Evolutionary conservation across 768 basidiomycete genomes (phyloP), one percentile per base, ranked within the genome.

Genomic region (Xerocomus spinulosus): DNA sequence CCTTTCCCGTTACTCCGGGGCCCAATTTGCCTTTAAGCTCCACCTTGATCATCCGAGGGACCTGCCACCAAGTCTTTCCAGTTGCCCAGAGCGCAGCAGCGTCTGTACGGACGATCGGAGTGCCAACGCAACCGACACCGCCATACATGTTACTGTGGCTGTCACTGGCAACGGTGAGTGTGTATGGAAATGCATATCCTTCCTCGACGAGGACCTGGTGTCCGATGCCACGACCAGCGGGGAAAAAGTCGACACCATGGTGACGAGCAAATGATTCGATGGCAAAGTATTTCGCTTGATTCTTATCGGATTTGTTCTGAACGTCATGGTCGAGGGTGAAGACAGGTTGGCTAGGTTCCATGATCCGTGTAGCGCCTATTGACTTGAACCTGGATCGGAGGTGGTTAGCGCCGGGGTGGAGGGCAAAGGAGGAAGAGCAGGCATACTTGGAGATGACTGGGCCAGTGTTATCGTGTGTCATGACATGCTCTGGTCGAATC

Each of bases 101-200:
- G 55, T 95, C 92, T 12, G 92, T 97, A 42, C 96, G 82, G 6
- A 98, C 96, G 53, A 98, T 96, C 0, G 96, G 92, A 0, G 96
- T 99, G 3, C 96, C 96, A 3, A 99, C 82, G 61, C 94, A 95
- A 1, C 92, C 95, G 4, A 99, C 90, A 28, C 94, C 96, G 15
- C 96, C 96, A 61, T 99, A 99, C 89, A 98, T 98, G 66, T 99
- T 99, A 62, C 88, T 91, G 68, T 96, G 94, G 64, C 90, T 93
- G 70, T 95, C 93, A 59, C 87, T 91, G 7, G 93, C 94, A 24
- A 99, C 96, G 2, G 95, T 96, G 61, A 99, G 80, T 15, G 91
- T 91, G 49, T 93, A 74, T 0, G 96, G 96, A 67, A 96, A 98
- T 0, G 96, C 95, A 63, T 98, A 99, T 2, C 96, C 96, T 65